Conservation (phyloP, 2,329 filamentous ascomycete genomes). For the Drechslera avenae region DNA sequence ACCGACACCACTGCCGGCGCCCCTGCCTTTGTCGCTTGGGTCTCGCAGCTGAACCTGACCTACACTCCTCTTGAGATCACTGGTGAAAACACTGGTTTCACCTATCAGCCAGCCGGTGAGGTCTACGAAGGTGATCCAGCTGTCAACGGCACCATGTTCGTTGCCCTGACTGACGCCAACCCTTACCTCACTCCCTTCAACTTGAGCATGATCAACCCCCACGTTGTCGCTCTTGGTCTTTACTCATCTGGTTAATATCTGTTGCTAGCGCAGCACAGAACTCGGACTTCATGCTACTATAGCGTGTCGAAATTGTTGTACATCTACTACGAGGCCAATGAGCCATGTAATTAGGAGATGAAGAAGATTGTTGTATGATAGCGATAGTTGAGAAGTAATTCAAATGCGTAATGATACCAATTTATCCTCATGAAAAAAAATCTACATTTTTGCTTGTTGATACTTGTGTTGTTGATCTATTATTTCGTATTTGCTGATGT, state of each 20-base stretch:
- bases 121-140: slow-evolving; percentile 71
- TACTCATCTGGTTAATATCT: slow-evolving; percentile 74
- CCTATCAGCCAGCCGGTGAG: slow-evolving; percentile 72
- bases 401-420: slow-evolving; percentile 17
- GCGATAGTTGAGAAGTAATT: not conserved
- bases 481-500: too few relatives aligned
- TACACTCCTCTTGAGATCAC: slow-evolving; percentile 68
- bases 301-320: not conserved
- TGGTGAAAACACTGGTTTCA: slow-evolving; percentile 64
- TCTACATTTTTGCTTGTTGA: not conserved
- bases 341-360: slow-evolving; percentile 5
- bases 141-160: slow-evolving; percentile 79
- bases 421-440: not conserved
- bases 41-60: slow-evolving; percentile 68
- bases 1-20: slow-evolving; percentile 63
- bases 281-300: not conserved
- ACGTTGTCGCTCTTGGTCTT: slow-evolving; percentile 74
- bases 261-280: not conserved
- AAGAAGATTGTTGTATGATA: slow-evolving; percentile 11
- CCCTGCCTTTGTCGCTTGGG: slow-evolving; percentile 75
- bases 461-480: not conserved
- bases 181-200: slow-evolving; percentile 77
- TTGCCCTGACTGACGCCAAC: slow-evolving; percentile 74
- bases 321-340: slow-evolving; percentile 1
- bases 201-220: slow-evolving; percentile 72